Conservation (phyloP, 2,329 filamentous ascomycete genomes). For the Ceratocystis diversiconidia region DNA sequence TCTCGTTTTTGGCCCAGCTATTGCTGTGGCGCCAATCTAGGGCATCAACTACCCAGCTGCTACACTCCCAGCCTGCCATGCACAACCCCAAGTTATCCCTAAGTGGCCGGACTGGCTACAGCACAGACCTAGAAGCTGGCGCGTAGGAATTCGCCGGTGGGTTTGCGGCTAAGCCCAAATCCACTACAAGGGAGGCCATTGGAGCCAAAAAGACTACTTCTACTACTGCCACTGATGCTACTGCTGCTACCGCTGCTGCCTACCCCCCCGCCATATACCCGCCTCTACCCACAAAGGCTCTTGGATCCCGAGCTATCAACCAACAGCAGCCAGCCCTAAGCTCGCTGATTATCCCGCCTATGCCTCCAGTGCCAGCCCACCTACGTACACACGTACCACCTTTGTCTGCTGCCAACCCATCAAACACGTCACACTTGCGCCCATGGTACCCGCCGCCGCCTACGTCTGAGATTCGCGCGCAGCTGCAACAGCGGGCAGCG, state of each 20-base stretch:
- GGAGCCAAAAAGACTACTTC: neutral
- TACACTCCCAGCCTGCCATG: constrained; percentile 4
- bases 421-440: neutral
- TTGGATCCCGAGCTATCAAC: constrained; percentile 11
- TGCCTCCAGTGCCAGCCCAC: constrained; percentile 13
- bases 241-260: neutral
- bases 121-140: constrained; percentile 5
- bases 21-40: constrained; percentile 42
- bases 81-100: neutral
- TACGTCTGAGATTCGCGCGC: constrained; percentile 6
- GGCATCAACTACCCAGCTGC: constrained; percentile 4
- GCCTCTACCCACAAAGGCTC: neutral
- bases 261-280: neutral
- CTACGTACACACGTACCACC: constrained; percentile 3
- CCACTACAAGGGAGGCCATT: neutral
- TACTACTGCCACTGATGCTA: neutral
- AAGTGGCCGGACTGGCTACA: constrained; percentile 2
- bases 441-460: constrained; percentile 20
- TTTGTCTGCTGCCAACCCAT: neutral
- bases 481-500: neutral
- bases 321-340: neutral
- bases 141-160: constrained; percentile 14
- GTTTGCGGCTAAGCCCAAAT: neutral
- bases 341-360: constrained; percentile 14
- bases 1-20: constrained; percentile 43